Evolutionary conservation across 176 grass and related monocot genomes (phyloP).

Genomic region (Microstegium vimineum): DNA sequence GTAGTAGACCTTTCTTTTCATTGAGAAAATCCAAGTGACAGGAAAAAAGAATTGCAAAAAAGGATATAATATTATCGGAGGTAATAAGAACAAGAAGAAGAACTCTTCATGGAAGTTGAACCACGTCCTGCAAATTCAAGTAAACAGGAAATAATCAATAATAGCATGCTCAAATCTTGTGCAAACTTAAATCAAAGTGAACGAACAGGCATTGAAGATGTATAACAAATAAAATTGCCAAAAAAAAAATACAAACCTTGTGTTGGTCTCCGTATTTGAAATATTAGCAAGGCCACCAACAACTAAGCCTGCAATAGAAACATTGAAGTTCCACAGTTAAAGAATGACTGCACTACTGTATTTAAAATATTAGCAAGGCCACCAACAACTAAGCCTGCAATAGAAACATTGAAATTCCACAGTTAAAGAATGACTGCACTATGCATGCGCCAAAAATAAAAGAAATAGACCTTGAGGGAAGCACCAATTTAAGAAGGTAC

Average conservation of each 20-base stretch:
- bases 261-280: conserved; percentile 91
- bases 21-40: background rate
- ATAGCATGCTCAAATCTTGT: background rate
- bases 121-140: conserved; percentile 69
- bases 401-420: conserved; percentile 17
- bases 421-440: background rate
- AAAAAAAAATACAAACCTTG: conserved; percentile 60
- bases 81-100: conserved; percentile 98
- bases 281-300: conserved; percentile 95
- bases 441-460: background rate
- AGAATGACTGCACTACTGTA: conserved; percentile 21
- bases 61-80: conserved; percentile 99
- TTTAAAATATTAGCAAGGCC: conserved; percentile 94
- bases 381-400: conserved; percentile 91
- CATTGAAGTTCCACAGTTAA: conserved; percentile 16
- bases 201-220: background rate
- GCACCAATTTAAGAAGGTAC: background rate
- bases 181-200: conserved; percentile 6
- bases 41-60: conserved; percentile 23
- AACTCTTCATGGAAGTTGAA: conserved; percentile 99
- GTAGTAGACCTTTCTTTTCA: background rate
- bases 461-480: background rate
- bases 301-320: conserved; percentile 67
- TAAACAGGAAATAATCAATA: conserved; percentile 21
- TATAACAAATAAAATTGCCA: background rate